Percentiles rank a stretch among this genome's conserved stretches.
phyloP scores from a whole-genome alignment of 2,329 filamentous ascomycete genomes.

The Fusarium chlamydosporum region DNA sequence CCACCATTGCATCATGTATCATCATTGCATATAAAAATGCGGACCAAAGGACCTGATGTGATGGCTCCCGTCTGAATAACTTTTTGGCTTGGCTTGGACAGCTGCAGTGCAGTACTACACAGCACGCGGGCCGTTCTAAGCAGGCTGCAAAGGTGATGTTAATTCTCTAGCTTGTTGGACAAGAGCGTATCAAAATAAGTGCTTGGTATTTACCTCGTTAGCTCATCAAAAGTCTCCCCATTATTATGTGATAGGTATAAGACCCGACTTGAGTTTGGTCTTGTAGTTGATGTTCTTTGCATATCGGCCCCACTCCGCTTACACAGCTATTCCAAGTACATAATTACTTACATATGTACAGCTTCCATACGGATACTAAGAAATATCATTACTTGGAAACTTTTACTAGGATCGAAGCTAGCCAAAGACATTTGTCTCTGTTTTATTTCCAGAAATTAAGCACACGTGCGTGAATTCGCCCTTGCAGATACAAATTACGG shows the following conservation, averaged over 20 bases:
- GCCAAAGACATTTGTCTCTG: conserved; percentile 20
- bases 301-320: conserved; percentile 17
- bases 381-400: conserved; percentile 12
- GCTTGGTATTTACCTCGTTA: conserved; percentile 18
- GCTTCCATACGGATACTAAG: conserved; percentile 12
- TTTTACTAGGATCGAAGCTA: conserved; percentile 24
- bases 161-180: conserved; percentile 15
- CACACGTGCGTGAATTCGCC: conserved; percentile 32
- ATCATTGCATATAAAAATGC: conserved; percentile 30
- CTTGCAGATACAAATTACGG: conserved; percentile 37
- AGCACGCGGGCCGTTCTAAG: conserved; percentile 28
- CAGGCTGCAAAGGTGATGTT: conserved; percentile 22
- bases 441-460: conserved; percentile 49
- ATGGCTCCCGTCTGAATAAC: conserved; percentile 16
- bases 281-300: conserved; percentile 19
- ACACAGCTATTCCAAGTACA: conserved; percentile 11
- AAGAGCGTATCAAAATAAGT: conserved; percentile 18
- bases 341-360: not conserved
- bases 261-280: not conserved
- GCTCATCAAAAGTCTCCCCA: not conserved
- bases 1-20: conserved; percentile 44
- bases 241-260: conserved; percentile 1
- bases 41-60: conserved; percentile 15
- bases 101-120: conserved; percentile 27
- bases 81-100: conserved; percentile 17